phyloP scores from a whole-genome alignment of 139 green algal species.

The Tetradesmus lagerheimii region DNA sequence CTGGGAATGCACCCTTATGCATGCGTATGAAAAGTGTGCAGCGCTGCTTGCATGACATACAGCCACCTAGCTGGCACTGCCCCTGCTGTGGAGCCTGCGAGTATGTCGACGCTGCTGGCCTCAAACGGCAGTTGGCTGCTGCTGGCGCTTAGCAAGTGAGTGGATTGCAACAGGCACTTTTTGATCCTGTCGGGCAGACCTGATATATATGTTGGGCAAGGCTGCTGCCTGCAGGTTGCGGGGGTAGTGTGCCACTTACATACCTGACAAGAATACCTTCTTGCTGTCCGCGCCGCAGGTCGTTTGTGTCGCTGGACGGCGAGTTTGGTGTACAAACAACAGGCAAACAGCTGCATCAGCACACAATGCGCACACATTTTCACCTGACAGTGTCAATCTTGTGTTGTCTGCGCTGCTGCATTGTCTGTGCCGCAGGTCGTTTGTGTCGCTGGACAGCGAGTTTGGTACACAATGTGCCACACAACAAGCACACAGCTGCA shows the following conservation, averaged over 20 bases:
- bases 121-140: constrained; percentile 37
- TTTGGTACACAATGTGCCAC: constrained; percentile 55
- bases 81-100: not conserved
- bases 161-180: not conserved
- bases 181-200: no score
- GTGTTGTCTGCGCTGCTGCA: no score
- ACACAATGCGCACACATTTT: not conserved
- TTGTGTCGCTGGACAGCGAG: constrained; percentile 54
- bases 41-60: no score
- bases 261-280: no score
- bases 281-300: no score
- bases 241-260: no score
- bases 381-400: no score
- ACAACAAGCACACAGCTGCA: not conserved
- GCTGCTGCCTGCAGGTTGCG: no score
- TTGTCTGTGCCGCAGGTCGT: not conserved
- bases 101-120: not conserved
- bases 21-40: no score
- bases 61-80: not conserved
- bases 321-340: constrained; percentile 61
- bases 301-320: constrained; percentile 44
- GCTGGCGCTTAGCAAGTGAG: constrained; percentile 24
- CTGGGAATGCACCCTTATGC: no score
- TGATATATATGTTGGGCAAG: no score
- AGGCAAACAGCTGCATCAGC: not conserved